Evolutionary conservation across 2,329 filamentous ascomycete species (phyloP), one percentile per base, ranked within the genome.

Genomic region (Zalaria obscura): DNA sequence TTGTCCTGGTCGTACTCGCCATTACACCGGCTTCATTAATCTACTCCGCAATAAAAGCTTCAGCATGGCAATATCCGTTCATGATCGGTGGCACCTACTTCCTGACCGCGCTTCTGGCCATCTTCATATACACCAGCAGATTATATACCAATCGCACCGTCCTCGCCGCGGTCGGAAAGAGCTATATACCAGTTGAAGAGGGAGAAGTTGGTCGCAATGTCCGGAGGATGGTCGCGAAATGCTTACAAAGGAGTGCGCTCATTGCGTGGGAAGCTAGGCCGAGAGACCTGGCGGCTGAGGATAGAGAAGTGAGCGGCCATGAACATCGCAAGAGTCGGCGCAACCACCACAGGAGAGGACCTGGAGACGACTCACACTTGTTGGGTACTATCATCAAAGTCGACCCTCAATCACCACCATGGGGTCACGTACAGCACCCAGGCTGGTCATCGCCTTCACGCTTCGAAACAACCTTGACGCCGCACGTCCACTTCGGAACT

Each of bases 71-170:
- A 60, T 91, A 94, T 60, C 76, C 93, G 54, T 82, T 91, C 64
- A 80, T 91, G 55, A 75, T 95, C 50, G 75, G 76, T 41, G 78
- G 83, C 45, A 73, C 75, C 52, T 93, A 93, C 57, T 63, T 88
- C 43, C 65, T 86, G 38, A 86, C 85, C 9, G 67, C 81, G 36
- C 47, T 83, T 36, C 64, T 87, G 40, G 74, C 85, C 35, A 61
- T 76, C 36, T 76, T 93, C 52, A 75, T 95, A 53, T 95, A 93
- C 59, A 73, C 79, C 42, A 76, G 78, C 40, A 73, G 91, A n/a
- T 73, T 95, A 18, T 95, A 89, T 62, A 84, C 89, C 40, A 93
- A 85, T 54, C 78, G 84, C 47, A 82, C 73, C 36, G 78, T 83
- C 5, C 71, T 96, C 5, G 75, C 79, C 11, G 79, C 76, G 3